These are phyloP conservation scores for Collybiopsis luxurians DNA, from an alignment of 768 basidiomycete genomes.

Conservation along the genomic window DNA sequence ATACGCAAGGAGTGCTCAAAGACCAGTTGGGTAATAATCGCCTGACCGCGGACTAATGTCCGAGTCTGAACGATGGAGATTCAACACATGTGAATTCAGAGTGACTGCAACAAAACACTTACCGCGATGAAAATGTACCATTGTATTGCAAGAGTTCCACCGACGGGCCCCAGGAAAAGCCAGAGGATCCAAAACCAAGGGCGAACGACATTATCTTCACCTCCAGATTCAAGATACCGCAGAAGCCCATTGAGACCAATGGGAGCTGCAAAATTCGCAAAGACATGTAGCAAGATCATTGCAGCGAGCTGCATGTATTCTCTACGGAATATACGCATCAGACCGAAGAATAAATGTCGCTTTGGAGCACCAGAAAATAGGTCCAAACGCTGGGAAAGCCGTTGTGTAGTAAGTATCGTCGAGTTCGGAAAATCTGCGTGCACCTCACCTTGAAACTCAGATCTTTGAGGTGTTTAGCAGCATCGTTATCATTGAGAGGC, in stretches of 20 bases:
- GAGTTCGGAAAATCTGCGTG: neutral
- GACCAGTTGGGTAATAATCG: conserved; percentile 37
- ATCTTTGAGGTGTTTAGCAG: conserved; percentile 19
- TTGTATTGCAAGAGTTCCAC: conserved; percentile 44
- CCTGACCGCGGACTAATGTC: conserved; percentile 44
- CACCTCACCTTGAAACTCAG: conserved; percentile 20
- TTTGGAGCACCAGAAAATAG: conserved; percentile 34
- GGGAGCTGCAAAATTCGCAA: conserved; percentile 31
- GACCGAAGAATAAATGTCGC: conserved; percentile 44
- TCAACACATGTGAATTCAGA: no score
- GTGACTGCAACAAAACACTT: conserved; percentile 20
- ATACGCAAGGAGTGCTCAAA: conserved; percentile 56
- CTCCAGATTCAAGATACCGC: conserved; percentile 49
- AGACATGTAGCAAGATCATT: conserved; percentile 23
- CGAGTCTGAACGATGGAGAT: conserved; percentile 28
- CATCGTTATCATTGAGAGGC: conserved; percentile 27
- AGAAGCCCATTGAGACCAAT: conserved; percentile 40
- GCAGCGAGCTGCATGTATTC: conserved; percentile 29
- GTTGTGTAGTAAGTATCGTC: neutral
- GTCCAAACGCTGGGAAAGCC: conserved; percentile 31
- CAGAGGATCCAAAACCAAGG: conserved; percentile 70
- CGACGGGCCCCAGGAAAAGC: conserved; percentile 46
- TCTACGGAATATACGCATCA: conserved; percentile 36
- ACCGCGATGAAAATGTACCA: conserved; percentile 51
- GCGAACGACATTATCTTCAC: conserved; percentile 38